Percentiles rank a stretch among this genome's conserved stretches.
phyloP scores from a whole-genome alignment of 2,329 filamentous ascomycete genomes.

The Chaetomiaceae sp. region DNA sequence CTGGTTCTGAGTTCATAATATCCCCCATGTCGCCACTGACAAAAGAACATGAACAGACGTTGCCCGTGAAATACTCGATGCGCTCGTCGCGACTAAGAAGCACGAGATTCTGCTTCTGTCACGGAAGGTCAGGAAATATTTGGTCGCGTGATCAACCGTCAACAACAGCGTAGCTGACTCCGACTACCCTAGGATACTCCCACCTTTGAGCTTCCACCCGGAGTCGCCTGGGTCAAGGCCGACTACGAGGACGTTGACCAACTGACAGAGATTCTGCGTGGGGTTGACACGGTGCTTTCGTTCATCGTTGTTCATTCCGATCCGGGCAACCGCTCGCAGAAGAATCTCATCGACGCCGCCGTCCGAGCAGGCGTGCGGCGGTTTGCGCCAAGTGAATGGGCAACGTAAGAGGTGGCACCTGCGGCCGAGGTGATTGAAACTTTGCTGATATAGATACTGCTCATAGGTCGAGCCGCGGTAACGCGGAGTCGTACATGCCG shows the following conservation, averaged over 20 bases:
- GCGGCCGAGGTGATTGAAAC: background rate
- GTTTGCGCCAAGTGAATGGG: conserved; percentile 27
- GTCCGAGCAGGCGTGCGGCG: conserved; percentile 22
- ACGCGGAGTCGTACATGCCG: conserved; percentile 9
- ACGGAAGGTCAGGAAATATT: conserved; percentile 8
- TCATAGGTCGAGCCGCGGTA: background rate
- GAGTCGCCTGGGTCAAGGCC: conserved; percentile 10
- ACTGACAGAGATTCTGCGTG: conserved; percentile 19
- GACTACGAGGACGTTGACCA: conserved; percentile 19
- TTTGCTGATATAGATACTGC: too few relatives aligned
- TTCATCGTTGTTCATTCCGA: conserved; percentile 24
- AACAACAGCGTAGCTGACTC: background rate
- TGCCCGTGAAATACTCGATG: conserved; percentile 13
- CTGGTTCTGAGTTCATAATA: background rate
- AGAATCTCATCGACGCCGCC: conserved; percentile 25
- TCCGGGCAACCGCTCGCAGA: conserved; percentile 17
- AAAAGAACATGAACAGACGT: conserved; percentile 3
- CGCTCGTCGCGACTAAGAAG: conserved; percentile 8
- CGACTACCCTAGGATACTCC: background rate
- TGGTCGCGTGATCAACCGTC: background rate
- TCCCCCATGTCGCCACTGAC: background rate
- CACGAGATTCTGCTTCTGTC: conserved; percentile 15
- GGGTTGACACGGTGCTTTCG: conserved; percentile 24
- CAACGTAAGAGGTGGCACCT: background rate
- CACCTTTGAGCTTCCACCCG: background rate